Base-by-base conservation (phyloP, 1,284 basidiomycete genomes). In the Puccinia polysora region DNA sequence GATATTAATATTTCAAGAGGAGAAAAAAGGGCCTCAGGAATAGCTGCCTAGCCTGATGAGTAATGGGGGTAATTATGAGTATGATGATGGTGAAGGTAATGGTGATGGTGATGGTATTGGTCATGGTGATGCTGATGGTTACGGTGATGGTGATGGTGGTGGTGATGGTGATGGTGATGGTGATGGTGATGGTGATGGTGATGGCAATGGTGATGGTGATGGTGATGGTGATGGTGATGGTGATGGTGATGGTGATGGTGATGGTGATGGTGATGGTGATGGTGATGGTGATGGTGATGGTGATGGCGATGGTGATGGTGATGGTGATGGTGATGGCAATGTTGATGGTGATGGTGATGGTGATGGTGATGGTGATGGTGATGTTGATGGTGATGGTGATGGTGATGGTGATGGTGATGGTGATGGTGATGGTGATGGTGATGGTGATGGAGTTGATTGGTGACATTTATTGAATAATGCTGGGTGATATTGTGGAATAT, bases 161-260 rank as follows among this genome's bases (percentile, higher is more conserved):
- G 43, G 43, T 45, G n/a, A 45, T 45, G 43, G 43, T 45, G n/a
- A 45, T 45, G 43, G 43, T 45, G n/a, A 45, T 45, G 43, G 43
- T 45, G n/a, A 45, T 45, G 43, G 43, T 45, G n/a, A 45, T 45
- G 43, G 43, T 45, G n/a, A 45, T 45, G 43, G 43, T 45, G n/a
- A 45, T 45, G 43, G 43, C n/a, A 45, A 45, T 45, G 43, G 43
- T 45, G n/a, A 45, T 45, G 43, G 43, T 45, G n/a, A 45, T 45
- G 43, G 43, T 45, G n/a, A 45, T 45, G 43, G 43, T 45, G n/a
- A 45, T 45, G 43, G 43, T 45, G n/a, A 45, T 45, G 43, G 43
- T 45, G n/a, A 45, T 45, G 43, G 43, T 45, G n/a, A 45, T 45
- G 43, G 43, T 45, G n/a, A 45, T 45, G 43, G 43, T 45, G n/a